phyloP scores from a whole-genome alignment of 148 eudicot species.

The Diospyros kaki region DNA sequence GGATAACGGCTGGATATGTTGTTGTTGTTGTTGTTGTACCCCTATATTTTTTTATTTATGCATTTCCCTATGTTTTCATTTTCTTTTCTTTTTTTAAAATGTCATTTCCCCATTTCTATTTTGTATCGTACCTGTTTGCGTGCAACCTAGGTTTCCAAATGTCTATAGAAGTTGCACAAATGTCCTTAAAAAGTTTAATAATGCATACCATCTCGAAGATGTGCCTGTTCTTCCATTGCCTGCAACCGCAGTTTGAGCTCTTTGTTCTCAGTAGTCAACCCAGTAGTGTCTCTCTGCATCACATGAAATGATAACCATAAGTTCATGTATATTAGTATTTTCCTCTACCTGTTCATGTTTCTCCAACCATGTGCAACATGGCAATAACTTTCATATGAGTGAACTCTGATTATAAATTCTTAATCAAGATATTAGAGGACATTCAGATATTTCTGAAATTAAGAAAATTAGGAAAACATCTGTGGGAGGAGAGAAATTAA shows the following conservation, averaged over 20 bases:
- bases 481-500: background rate
- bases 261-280: constrained; percentile 24
- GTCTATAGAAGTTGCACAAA: background rate
- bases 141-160: background rate
- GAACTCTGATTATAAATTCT: too few relatives aligned
- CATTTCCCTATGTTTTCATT: too few relatives aligned
- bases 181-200: background rate
- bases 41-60: too few relatives aligned
- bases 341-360: background rate
- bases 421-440: background rate
- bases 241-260: constrained; percentile 25
- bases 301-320: constrained; percentile 8
- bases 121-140: too few relatives aligned
- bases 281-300: constrained; percentile 30
- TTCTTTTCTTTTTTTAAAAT: too few relatives aligned
- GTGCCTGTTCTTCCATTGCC: constrained; percentile 29
- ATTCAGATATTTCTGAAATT: too few relatives aligned
- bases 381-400: background rate
- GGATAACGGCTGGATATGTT: too few relatives aligned
- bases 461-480: too few relatives aligned
- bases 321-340: background rate
- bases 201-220: constrained; percentile 29
- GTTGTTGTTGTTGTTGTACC: too few relatives aligned
- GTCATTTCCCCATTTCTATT: too few relatives aligned
- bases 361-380: background rate